phyloP scores from a whole-genome alignment of 371 early-diverging fungal species.

The Lichtheimia ramosa region DNA sequence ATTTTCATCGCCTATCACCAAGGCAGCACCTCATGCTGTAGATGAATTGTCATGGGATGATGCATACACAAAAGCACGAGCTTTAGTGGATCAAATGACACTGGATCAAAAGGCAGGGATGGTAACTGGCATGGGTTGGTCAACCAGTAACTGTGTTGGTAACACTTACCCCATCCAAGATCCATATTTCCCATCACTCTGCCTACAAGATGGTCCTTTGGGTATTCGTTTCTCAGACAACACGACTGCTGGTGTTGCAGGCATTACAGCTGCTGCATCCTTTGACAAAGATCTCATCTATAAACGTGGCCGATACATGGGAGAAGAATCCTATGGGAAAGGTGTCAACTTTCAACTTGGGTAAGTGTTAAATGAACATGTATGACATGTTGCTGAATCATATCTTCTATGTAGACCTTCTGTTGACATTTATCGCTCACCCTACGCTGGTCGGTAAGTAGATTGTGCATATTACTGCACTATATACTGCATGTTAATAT shows the following conservation, averaged over 20 bases:
- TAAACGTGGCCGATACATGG: conserved; percentile 49
- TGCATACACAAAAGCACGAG: conserved; percentile 36
- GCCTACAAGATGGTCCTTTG: conserved; percentile 54
- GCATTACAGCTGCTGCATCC: conserved; percentile 55
- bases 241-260: conserved; percentile 52
- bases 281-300: conserved; percentile 49
- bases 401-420: conserved; percentile 18
- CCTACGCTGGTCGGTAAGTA: conserved; percentile 34
- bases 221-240: conserved; percentile 43
- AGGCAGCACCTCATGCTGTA: neutral
- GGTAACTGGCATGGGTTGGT: conserved; percentile 54
- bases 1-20: neutral
- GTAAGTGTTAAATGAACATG: too few species aligned
- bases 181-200: conserved; percentile 58
- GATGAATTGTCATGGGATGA: conserved; percentile 31
- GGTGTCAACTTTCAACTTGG: conserved; percentile 55
- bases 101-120: conserved; percentile 45
- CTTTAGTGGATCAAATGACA: conserved; percentile 28
- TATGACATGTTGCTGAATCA: too few species aligned
- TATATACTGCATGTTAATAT: neutral
- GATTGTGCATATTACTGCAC: conserved; percentile 32
- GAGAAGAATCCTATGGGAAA: conserved; percentile 47
- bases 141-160: conserved; percentile 49
- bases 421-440: conserved; percentile 48
- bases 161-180: conserved; percentile 33